phyloP scores from a whole-genome alignment of 371 early-diverging fungal genomes.

The Saksenaea oblongispora region DNA sequence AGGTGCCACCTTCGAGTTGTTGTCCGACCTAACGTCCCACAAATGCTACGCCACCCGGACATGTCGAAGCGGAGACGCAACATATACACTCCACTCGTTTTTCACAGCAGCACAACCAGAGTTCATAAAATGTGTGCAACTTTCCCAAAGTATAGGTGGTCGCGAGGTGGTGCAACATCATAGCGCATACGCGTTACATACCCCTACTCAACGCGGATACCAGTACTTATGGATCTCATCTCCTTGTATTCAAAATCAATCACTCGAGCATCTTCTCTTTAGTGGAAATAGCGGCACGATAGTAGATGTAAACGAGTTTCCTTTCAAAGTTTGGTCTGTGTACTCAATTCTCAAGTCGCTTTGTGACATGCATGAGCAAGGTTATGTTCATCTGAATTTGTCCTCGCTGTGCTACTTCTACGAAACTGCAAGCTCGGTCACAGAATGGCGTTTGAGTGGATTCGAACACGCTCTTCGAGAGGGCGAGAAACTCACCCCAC shows the following conservation, averaged over 20 bases:
- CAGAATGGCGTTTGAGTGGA: constrained; percentile 15
- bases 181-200: constrained; percentile 7
- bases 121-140: neutral
- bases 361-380: constrained; percentile 15
- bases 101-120: neutral
- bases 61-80: neutral
- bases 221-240: constrained; percentile 21
- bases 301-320: constrained; percentile 10
- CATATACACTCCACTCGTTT: constrained; percentile 20
- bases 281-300: neutral
- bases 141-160: neutral
- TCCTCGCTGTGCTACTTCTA: constrained; percentile 15
- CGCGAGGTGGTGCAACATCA: constrained; percentile 6
- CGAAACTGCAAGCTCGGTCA: constrained; percentile 8
- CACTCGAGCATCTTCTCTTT: constrained; percentile 12
- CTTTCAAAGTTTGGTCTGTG: constrained; percentile 15
- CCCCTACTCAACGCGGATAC: constrained; percentile 2
- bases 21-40: neutral
- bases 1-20: neutral
- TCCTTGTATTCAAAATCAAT: constrained; percentile 11
- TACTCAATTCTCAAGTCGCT: constrained; percentile 14
- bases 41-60: neutral
- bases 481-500: neutral
- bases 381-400: constrained; percentile 14
- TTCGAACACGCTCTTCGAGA: constrained; percentile 10